A percentile compares a stretch with the other conserved stretches of the same genome.
Evolutionary conservation across 2,329 filamentous ascomycete genomes (phyloP).

Genomic region (Fusarium lateritium): DNA sequence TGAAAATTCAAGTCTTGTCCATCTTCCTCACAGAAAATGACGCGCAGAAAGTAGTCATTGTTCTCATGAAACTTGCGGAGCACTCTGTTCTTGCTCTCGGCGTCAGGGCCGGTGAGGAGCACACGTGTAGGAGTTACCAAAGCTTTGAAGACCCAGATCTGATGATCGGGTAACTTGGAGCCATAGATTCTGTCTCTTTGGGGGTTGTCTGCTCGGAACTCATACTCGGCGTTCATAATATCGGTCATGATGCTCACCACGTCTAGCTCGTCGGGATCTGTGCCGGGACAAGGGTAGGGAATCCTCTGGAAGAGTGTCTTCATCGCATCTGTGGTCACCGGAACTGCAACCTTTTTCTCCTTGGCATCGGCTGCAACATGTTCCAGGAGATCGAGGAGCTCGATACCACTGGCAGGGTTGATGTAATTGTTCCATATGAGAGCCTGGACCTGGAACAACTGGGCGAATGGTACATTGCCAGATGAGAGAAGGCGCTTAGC

Average conservation of each 20-base stretch:
- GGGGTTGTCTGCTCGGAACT: constrained; percentile 50
- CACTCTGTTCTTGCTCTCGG: constrained; percentile 79
- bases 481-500: constrained; percentile 45
- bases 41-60: constrained; percentile 76
- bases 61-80: constrained; percentile 74
- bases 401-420: constrained; percentile 65
- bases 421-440: constrained; percentile 76
- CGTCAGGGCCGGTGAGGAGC: constrained; percentile 71
- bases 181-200: constrained; percentile 49
- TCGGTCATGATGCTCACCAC: constrained; percentile 57
- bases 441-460: constrained; percentile 74
- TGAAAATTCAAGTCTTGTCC: constrained; percentile 75
- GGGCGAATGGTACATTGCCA: constrained; percentile 59
- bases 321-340: constrained; percentile 68
- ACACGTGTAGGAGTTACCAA: constrained; percentile 73
- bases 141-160: constrained; percentile 68
- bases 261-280: constrained; percentile 59
- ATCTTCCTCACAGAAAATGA: constrained; percentile 82
- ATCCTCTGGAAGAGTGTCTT: constrained; percentile 67
- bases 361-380: constrained; percentile 47
- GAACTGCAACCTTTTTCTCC: constrained; percentile 47
- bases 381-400: constrained; percentile 62
- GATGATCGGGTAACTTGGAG: constrained; percentile 53
- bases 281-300: constrained; percentile 67
- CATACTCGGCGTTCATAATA: constrained; percentile 59